Percentiles rank a stretch among this genome's conserved stretches.
Conservation (phyloP, 805 yeast species). For the Wickerhamiella spandovensis region DNA sequence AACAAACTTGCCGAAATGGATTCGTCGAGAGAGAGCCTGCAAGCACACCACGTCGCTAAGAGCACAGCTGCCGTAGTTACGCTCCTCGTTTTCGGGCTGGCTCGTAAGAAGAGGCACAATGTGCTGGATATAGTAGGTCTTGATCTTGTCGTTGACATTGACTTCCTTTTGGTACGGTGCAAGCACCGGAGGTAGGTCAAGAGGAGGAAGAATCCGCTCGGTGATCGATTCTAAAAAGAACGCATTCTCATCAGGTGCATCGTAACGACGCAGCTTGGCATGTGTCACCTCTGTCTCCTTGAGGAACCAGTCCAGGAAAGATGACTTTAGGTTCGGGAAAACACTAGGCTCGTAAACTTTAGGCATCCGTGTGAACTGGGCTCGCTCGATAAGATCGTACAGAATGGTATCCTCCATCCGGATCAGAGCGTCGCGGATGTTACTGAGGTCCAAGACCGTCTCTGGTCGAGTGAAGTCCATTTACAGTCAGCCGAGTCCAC, state of each 20-base stretch:
- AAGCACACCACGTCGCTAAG: slow-evolving; percentile 73
- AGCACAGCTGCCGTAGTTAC: slow-evolving; percentile 80
- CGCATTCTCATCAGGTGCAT: slow-evolving; percentile 89
- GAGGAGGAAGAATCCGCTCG: slow-evolving; percentile 65
- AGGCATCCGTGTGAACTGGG: slow-evolving; percentile 69
- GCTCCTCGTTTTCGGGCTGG: slow-evolving; percentile 57
- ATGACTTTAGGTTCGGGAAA: slow-evolving; percentile 59
- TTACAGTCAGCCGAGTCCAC: neutral
- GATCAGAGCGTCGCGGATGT: slow-evolving; percentile 72
- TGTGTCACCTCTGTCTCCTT: slow-evolving; percentile 60
- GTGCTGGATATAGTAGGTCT: slow-evolving; percentile 50
- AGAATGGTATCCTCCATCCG: slow-evolving; percentile 96
- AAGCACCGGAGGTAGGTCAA: slow-evolving; percentile 65
- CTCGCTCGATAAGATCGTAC: slow-evolving; percentile 82
- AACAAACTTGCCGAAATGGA: slow-evolving; percentile 94
- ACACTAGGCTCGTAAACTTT: slow-evolving; percentile 52
- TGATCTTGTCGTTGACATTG: slow-evolving; percentile 61
- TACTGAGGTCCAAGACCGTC: slow-evolving; percentile 62
- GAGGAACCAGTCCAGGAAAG: slow-evolving; percentile 79
- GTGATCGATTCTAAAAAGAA: slow-evolving; percentile 59
- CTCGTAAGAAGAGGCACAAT: slow-evolving; percentile 66
- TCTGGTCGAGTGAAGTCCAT: slow-evolving; percentile 84
- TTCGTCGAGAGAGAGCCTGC: slow-evolving; percentile 80
- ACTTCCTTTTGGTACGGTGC: slow-evolving; percentile 64
- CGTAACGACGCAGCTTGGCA: slow-evolving; percentile 75